Base-by-base conservation (phyloP, 768 basidiomycete genomes). In the Suillus weaverae region DNA sequence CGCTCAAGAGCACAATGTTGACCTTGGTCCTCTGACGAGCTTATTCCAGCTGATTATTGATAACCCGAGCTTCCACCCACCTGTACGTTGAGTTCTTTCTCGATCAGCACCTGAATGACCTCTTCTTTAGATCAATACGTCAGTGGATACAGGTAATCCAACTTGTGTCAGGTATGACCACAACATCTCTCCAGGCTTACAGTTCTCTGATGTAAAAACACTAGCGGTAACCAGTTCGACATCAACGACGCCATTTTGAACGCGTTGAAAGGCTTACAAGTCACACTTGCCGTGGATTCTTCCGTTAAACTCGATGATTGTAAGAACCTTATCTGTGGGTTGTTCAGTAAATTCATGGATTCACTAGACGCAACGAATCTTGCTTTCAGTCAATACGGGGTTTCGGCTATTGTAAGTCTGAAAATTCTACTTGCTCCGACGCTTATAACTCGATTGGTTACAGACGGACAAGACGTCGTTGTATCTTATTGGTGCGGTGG, bases 401-500 rank as follows among this genome's bases (percentile, higher is more conserved):
- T 91, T 18, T 79, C 85, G 22, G 85, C 84, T 1, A 74, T 82
- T 51, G 87, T 87, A 72, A 71, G 81, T 69, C 18, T 41, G 32
- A 32, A 22, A 32, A 7, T 3, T 50, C 2, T 65, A 33, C 39
- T 53, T 50, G 35, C 32, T 46, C 16, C 60, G 9, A 38, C 62
- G 41, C 44, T 66, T 48, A 71, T 44, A 26, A 33, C 32, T 9
- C 50, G 55, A 57, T 6, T 64, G 59, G 53, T 6, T 64, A 26
- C 46, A 89, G 85, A 87, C 86, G 2, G 90, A 91, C 72, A 70
- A 81, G 66, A 86, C 86, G 2, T 84, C 82, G 0, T 75, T 92
- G 32, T 89, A 84, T 75, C 80, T 91, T 59, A 87, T 91, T 46
- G 88, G 89, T n/a, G 88, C 85, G 4, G 87, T 91, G 36, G 87